Conservation (phyloP, 192 early-diverging fungal species). For the Mortierella hygrophila region DNA sequence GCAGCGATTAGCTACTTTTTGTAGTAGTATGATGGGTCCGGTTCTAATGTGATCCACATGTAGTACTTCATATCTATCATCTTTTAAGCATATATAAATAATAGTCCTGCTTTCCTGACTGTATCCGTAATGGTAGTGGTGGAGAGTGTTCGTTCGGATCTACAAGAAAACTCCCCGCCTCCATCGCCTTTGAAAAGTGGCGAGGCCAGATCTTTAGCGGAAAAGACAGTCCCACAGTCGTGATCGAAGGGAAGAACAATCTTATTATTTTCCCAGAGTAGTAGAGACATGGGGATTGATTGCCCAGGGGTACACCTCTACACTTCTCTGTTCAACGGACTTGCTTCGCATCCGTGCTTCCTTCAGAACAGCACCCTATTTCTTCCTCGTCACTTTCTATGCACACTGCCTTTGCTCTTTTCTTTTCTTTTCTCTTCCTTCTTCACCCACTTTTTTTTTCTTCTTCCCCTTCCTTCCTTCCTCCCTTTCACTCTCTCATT, state of each 20-base stretch:
- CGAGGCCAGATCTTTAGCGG: not conserved
- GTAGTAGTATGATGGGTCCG: not conserved
- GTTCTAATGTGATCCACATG: not conserved
- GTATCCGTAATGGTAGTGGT: not conserved
- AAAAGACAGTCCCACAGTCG: not conserved
- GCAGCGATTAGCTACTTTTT: constrained; percentile 11
- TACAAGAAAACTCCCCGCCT: not conserved
- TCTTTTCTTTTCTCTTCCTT: not conserved
- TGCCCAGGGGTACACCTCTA: not conserved
- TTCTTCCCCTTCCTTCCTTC: not conserved
- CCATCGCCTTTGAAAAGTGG: not conserved
- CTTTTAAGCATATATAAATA: not conserved
- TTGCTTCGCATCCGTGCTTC: constrained; percentile 1
- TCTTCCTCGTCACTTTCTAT: not conserved
- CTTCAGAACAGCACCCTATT: not conserved
- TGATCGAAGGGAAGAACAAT: not conserved
- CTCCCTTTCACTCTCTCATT: not conserved
- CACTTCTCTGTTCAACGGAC: not conserved
- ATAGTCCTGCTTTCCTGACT: not conserved
- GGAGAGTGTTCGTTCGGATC: not conserved
- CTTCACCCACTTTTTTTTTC: not conserved
- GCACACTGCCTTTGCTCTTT: too few species aligned
- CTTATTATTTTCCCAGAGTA: not conserved
- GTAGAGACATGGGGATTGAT: not conserved
- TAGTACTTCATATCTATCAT: not conserved